Conservation (phyloP, 192 early-diverging fungal genomes). For the Linnemannia hyalina region DNA sequence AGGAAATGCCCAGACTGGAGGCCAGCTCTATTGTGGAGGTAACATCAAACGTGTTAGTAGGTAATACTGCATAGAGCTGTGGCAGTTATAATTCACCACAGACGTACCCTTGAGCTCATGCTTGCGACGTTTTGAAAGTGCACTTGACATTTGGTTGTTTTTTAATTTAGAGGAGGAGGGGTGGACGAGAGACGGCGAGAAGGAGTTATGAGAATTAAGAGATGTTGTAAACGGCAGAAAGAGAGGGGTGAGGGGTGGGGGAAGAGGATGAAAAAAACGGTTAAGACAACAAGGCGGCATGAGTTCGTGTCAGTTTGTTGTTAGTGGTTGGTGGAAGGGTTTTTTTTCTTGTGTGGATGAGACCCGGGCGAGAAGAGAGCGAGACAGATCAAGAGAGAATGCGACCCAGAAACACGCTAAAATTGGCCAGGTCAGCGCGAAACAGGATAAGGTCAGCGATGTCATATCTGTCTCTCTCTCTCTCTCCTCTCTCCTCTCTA, state of each 20-base stretch:
- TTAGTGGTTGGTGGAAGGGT: background rate
- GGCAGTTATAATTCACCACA: too few species aligned
- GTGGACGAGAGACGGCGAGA: background rate
- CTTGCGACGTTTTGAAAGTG: conserved; percentile 31
- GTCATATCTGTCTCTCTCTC: too few species aligned
- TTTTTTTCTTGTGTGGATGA: background rate
- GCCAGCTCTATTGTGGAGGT: conserved; percentile 18
- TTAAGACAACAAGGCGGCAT: background rate
- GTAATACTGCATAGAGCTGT: too few species aligned
- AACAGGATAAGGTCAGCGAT: conserved; percentile 30
- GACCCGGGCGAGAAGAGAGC: conserved; percentile 9
- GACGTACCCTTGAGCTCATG: conserved; percentile 25
- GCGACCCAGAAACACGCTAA: too few species aligned
- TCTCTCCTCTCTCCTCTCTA: too few species aligned
- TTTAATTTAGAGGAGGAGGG: background rate
- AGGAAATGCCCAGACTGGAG: conserved; percentile 17
- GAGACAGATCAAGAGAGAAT: conserved; percentile 12
- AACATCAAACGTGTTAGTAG: background rate
- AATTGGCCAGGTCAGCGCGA: conserved; percentile 60
- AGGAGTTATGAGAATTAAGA: background rate
- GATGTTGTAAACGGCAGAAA: background rate
- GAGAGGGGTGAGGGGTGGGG: background rate
- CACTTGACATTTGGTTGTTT: background rate
- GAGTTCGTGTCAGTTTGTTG: too few species aligned
- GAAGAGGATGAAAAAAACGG: background rate